Evolutionary conservation across 2,329 filamentous ascomycete genomes (phyloP).

Genomic region (Clarireedia homoeocarpa): DNA sequence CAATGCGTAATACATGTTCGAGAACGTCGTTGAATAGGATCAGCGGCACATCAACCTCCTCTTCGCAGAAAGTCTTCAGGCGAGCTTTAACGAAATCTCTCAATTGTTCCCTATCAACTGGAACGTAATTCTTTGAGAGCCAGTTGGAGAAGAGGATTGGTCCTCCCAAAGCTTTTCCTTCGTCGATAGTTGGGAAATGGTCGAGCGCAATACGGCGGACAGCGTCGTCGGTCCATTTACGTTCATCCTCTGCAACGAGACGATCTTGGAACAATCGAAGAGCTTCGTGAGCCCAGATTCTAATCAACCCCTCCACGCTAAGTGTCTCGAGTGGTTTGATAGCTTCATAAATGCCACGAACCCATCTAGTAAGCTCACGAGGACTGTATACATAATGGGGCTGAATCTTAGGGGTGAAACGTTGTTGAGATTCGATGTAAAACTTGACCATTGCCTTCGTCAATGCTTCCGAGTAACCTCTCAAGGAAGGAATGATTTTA

Average conservation of each 20-base stretch:
- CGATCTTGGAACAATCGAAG: constrained; percentile 94
- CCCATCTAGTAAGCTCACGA: constrained; percentile 96
- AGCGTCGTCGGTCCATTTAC: constrained; percentile 87
- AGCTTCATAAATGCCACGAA: constrained; percentile 93
- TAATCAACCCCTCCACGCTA: constrained; percentile 81
- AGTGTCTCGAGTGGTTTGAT: constrained; percentile 86
- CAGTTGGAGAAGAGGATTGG: constrained; percentile 99
- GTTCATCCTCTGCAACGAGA: constrained; percentile 87
- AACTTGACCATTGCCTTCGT: constrained; percentile 97
- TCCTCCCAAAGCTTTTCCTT: constrained; percentile 77
- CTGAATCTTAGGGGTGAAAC: constrained; percentile 93
- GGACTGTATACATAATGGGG: constrained; percentile 99
- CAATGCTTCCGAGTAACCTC: constrained; percentile 87
- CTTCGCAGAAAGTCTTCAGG: constrained; percentile 96
- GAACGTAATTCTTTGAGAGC: constrained; percentile 97
- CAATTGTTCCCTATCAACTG: constrained; percentile 89
- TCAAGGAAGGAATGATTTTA: constrained; percentile 92
- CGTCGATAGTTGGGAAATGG: constrained; percentile 91
- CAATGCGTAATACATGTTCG: constrained; percentile 95
- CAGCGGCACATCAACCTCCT: constrained; percentile 96
- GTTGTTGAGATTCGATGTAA: constrained; percentile 87
- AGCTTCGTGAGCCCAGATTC: constrained; percentile 98
- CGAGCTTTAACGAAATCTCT: constrained; percentile 96
- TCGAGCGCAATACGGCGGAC: constrained; percentile 82
- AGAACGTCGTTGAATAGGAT: constrained; percentile 99